Evolutionary conservation across 371 early-diverging fungal genomes (phyloP).

Genomic region (Apophysomyces sp.): DNA sequence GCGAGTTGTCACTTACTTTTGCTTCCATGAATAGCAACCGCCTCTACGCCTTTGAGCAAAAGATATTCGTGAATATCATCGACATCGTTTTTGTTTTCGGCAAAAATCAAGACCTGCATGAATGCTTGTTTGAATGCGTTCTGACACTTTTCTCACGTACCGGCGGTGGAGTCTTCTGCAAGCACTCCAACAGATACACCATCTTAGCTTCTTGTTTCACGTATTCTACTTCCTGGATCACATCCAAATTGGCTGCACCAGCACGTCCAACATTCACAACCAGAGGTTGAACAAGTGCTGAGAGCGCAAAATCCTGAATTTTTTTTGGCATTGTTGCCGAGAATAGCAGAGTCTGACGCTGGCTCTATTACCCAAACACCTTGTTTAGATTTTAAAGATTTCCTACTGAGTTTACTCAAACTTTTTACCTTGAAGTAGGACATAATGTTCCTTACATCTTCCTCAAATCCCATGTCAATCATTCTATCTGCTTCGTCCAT

Average conservation of each 20-base stretch:
- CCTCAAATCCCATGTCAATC: constrained; percentile 98
- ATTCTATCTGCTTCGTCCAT: constrained; percentile 99
- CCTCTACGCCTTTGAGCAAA: constrained; percentile 90
- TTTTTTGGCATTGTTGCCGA: constrained; percentile 99
- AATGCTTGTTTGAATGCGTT: background rate
- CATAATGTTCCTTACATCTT: constrained; percentile 91
- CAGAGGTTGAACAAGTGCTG: constrained; percentile 88
- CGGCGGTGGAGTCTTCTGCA: constrained; percentile 95
- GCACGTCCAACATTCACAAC: constrained; percentile 98
- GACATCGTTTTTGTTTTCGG: constrained; percentile 99
- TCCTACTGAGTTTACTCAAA: background rate
- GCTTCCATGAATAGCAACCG: constrained; percentile 93
- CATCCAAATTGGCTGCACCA: constrained; percentile 96
- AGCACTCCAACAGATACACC: constrained; percentile 86
- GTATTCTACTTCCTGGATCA: constrained; percentile 97
- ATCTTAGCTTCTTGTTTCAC: constrained; percentile 96
- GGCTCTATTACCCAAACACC: constrained; percentile 21
- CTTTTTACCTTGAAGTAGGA: constrained; percentile 80
- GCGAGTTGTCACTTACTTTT: constrained; percentile 64
- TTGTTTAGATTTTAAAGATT: background rate
- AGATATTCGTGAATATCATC: constrained; percentile 98
- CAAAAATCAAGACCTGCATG: constrained; percentile 90
- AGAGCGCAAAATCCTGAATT: constrained; percentile 92
- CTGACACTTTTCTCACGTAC: constrained; percentile 37
- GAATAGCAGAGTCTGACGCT: constrained; percentile 90